Evolutionary conservation across 2,329 filamentous ascomycete genomes (phyloP), one percentile per base, ranked within the genome.

Genomic region (Neopestalotiopsis sp.): DNA sequence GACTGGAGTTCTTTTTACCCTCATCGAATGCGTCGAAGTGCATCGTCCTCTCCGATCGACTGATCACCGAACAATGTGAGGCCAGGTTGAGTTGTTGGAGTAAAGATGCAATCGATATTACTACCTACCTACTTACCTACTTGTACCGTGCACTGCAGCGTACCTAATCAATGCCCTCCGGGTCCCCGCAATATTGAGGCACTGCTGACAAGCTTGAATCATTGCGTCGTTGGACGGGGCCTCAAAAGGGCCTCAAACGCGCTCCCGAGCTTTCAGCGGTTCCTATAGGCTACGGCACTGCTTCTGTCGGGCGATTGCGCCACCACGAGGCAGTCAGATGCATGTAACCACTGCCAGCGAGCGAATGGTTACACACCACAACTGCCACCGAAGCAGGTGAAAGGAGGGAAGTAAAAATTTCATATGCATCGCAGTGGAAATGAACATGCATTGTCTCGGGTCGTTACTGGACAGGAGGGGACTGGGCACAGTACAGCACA

Each of bases 361-460:
- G 20, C 45, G 17, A 49, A 17, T 17, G 9, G n/a, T 52, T 17
- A 52, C 45, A 52, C 20, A 20, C 45, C 45, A 52, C 45, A 3
- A 52, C 45, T 52, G 45, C 45, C 45, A 52, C 45, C 45, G 45
- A 52, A 52, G n/a, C 45, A n/a, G n/a, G n/a, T 52, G 45, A 52
- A n/a, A 49, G n/a, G n/a, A 45, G 17, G 17, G 17, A 42, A 42
- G 14, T 12, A 42, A 42, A 17, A 28, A 28, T 28, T 28, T 28
- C 24, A 52, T 52, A 52, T 52, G 45, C 45, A 52, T 9, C 6
- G 45, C 45, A n/a, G 45, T 52, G 45, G 17, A 52, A 52, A 52
- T 52, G 17, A n/a, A 52, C n/a, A 52, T 24, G 45, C 45, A 52
- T 4, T 52, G 45, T 52, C 45, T 24, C 45, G 45, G 45, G 17